Conservation (phyloP, 2,329 filamentous ascomycete genomes). For the Polytolypa hystricis region DNA sequence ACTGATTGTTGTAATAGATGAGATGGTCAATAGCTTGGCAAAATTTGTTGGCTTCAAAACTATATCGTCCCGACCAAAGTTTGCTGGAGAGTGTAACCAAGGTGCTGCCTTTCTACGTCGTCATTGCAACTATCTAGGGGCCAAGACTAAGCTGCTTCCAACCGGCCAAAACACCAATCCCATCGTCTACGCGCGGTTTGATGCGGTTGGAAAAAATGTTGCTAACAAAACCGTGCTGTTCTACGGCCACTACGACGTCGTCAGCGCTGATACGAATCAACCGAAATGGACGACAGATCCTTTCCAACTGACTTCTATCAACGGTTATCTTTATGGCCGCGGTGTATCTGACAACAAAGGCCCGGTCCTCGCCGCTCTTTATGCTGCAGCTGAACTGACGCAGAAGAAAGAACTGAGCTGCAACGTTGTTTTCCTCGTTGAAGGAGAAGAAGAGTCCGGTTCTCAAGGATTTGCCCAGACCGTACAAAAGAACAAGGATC, state of each 20-base stretch:
- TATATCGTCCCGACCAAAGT: conserved; percentile 74
- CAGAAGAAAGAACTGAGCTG: conserved; percentile 74
- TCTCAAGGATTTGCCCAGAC: conserved; percentile 83
- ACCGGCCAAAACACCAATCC: conserved; percentile 73
- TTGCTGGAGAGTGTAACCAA: conserved; percentile 81
- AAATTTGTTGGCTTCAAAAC: conserved; percentile 90
- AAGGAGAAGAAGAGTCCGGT: conserved; percentile 92
- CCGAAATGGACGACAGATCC: conserved; percentile 80
- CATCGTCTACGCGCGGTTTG: conserved; percentile 84
- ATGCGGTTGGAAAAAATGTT: conserved; percentile 55
- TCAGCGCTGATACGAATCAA: conserved; percentile 72
- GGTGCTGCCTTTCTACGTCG: conserved; percentile 84
- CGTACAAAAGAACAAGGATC: conserved; percentile 64
- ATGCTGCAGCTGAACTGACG: conserved; percentile 80
- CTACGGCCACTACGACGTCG: conserved; percentile 97
- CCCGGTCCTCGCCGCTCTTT: conserved; percentile 84
- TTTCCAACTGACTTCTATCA: conserved; percentile 77
- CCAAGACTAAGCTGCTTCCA: conserved; percentile 79
- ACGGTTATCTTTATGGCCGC: conserved; percentile 87
- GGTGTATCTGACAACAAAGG: conserved; percentile 98
- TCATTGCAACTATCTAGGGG: conserved; percentile 85
- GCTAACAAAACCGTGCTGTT: conserved; percentile 80
- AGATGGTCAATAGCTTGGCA: conserved; percentile 57
- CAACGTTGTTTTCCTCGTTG: conserved; percentile 68
- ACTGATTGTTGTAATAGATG: conserved; percentile 36